Evolutionary conservation across 768 basidiomycete genomes (phyloP).

Genomic region (Termitomyces sp.): DNA sequence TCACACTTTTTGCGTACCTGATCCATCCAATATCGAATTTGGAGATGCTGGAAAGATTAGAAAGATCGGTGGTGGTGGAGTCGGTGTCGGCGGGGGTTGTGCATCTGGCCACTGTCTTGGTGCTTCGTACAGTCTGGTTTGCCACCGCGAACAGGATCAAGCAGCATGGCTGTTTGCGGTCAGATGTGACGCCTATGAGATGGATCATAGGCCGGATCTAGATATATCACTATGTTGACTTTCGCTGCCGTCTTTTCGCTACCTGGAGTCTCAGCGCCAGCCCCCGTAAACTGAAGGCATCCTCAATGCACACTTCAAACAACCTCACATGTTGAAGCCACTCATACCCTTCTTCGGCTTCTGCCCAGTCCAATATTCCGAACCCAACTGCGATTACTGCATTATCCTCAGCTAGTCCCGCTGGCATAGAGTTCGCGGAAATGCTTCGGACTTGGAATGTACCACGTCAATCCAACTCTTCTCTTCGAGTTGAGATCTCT

Average conservation of each 20-base stretch:
- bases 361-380: neutral
- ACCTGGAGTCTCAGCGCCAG: too few species aligned
- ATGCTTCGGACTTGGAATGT: neutral
- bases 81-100: slow-evolving; percentile 21
- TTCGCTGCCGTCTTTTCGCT: neutral
- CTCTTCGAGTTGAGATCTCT: neutral
- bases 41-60: slow-evolving; percentile 8
- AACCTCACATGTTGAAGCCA: neutral
- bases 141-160: slow-evolving; percentile 37
- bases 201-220: neutral
- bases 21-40: slow-evolving; percentile 27
- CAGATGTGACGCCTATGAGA: slow-evolving; percentile 42
- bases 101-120: slow-evolving; percentile 35
- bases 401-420: neutral
- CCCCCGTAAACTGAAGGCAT: neutral
- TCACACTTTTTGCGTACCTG: slow-evolving; percentile 21
- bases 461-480: too few species aligned
- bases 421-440: neutral
- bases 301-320: too few species aligned
- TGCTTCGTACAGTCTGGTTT: slow-evolving; percentile 29
- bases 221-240: neutral
- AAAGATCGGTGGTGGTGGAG: slow-evolving; percentile 13
- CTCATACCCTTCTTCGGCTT: neutral
- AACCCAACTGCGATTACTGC: neutral
- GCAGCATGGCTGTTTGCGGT: slow-evolving; percentile 43